Conservation (phyloP, 331 rosid genomes). For the Acacia pycnantha region DNA sequence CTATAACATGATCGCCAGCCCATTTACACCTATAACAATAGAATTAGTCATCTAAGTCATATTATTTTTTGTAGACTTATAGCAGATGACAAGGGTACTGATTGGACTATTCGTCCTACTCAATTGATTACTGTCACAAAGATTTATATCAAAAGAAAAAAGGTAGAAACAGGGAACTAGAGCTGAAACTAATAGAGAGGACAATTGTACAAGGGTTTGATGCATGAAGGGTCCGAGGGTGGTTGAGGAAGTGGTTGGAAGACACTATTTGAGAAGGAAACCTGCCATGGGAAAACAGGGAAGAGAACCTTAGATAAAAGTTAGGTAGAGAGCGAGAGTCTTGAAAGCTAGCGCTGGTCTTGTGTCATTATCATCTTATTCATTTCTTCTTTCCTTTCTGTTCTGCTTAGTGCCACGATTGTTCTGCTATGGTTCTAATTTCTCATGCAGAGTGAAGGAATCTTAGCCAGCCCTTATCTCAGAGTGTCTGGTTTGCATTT, state of each 20-base stretch:
- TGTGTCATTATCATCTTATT: neutral
- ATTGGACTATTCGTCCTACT: neutral
- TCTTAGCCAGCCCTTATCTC: neutral
- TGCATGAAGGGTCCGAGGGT: neutral
- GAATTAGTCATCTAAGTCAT: neutral
- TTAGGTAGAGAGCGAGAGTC: neutral
- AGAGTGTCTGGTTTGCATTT: neutral
- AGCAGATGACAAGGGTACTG: neutral
- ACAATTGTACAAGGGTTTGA: neutral
- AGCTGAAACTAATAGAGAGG: neutral
- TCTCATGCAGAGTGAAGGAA: neutral
- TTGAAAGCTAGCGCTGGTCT: neutral
- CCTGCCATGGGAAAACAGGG: neutral
- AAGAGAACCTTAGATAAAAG: neutral
- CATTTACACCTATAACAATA: neutral
- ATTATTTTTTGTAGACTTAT: neutral
- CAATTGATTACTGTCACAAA: neutral
- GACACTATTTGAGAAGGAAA: neutral
- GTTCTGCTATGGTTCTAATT: neutral
- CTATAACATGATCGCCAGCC: conserved; percentile 3
- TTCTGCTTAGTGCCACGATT: neutral
- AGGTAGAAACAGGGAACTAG: neutral
- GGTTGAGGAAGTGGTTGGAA: neutral
- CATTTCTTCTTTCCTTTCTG: neutral
- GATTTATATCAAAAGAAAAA: neutral